These are phyloP conservation scores for Dactylonectria estremocensis DNA, from an alignment of 2,329 filamentous ascomycete genomes.

Conservation along the genomic window DNA sequence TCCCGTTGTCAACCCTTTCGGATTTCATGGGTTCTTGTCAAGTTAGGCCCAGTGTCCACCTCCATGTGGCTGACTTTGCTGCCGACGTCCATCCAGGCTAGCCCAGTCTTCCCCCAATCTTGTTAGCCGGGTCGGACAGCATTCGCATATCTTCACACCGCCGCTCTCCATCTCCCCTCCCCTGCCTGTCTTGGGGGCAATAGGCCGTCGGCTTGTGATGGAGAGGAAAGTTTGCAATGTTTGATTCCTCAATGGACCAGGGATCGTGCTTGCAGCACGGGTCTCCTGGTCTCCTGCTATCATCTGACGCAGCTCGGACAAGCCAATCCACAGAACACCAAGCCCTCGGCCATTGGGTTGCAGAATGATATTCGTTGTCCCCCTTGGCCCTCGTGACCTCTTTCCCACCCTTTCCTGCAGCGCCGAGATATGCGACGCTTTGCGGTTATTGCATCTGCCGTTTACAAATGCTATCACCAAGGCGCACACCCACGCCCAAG, in stretches of 20 bases:
- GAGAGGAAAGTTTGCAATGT: not conserved
- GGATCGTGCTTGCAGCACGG: not conserved
- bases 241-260: not conserved
- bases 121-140: not conserved
- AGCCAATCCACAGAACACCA: slow-evolving; percentile 22
- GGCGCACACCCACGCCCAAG: not conserved
- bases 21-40: not conserved
- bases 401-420: slow-evolving; percentile 1
- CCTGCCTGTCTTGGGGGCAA: not conserved
- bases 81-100: not conserved
- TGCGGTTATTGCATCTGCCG: slow-evolving; percentile 12
- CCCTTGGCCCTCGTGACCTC: not conserved
- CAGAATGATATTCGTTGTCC: slow-evolving; percentile 1
- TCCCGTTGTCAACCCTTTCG: slow-evolving; percentile 1
- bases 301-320: not conserved
- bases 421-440: not conserved
- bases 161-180: slow-evolving; percentile 1
- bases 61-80: slow-evolving; percentile 12
- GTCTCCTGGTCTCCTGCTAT: not conserved
- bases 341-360: not conserved
- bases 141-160: slow-evolving; percentile 29
- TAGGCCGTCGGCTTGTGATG: slow-evolving; percentile 9
- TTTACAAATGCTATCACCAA: not conserved
- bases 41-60: not conserved
- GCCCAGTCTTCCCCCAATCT: not conserved